These are phyloP conservation scores for Asterochloris sp. DNA, from an alignment of 139 green algal species.

Conservation along the genomic window DNA sequence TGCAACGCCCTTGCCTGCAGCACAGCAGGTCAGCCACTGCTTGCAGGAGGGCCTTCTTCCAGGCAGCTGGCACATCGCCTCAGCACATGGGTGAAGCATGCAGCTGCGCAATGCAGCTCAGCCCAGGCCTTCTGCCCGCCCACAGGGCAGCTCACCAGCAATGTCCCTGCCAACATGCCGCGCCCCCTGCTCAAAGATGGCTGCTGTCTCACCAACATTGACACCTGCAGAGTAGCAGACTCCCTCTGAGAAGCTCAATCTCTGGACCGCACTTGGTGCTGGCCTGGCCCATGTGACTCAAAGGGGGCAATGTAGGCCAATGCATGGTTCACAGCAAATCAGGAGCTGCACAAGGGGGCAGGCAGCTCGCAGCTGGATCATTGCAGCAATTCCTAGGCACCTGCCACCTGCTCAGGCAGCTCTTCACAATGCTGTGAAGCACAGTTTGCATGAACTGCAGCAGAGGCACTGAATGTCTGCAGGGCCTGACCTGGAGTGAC, in stretches of 20 bases:
- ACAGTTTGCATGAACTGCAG: not conserved
- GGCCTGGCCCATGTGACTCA: not conserved
- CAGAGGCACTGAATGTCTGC: not conserved
- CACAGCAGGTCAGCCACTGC: not conserved
- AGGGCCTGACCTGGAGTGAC: constrained; percentile 4
- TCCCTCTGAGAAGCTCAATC: not conserved
- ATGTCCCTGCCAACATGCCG: constrained; percentile 91
- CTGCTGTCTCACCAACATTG: constrained; percentile 24
- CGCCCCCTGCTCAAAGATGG: constrained; percentile 50
- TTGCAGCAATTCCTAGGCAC: no score
- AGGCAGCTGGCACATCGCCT: not conserved
- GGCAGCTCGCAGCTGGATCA: no score
- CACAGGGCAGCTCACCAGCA: constrained; percentile 27
- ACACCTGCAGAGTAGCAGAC: constrained; percentile 8
- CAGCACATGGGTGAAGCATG: no score
- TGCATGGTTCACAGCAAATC: no score
- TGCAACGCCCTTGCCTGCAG: constrained; percentile 55
- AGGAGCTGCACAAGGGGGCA: no score
- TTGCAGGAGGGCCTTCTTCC: not conserved
- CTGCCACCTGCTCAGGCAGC: no score
- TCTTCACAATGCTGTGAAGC: no score
- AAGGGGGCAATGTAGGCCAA: not conserved
- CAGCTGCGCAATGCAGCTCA: not conserved
- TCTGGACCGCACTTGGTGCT: not conserved
- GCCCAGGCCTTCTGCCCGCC: constrained; percentile 25